A percentile compares a stretch with the other conserved stretches of the same genome.
Conservation (phyloP, 306 rosid species). For the Spatholobus suberectus region DNA sequence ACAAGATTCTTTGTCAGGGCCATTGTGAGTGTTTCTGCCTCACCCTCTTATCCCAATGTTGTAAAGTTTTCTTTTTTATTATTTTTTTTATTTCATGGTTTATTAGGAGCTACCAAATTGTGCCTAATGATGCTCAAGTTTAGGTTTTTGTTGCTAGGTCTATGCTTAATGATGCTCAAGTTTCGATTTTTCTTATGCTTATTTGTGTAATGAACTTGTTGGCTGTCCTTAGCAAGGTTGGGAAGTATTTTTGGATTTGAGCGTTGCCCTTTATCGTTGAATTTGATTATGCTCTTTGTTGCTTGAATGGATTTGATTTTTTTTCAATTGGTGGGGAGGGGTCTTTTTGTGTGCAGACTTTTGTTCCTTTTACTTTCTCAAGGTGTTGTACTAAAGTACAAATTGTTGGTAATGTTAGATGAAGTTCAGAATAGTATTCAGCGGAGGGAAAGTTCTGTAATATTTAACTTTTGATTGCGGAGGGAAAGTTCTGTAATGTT, state of each 20-base stretch:
- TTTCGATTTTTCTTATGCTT: slow-evolving; percentile 23
- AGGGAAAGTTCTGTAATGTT: too few relatives aligned
- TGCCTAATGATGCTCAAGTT: slow-evolving; percentile 18
- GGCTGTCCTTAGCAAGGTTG: neutral
- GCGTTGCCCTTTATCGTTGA: neutral
- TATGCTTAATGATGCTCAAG: slow-evolving; percentile 22
- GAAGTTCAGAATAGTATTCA: neutral
- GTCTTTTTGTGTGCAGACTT: neutral
- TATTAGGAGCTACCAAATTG: neutral
- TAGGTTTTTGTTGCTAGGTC: slow-evolving; percentile 36
- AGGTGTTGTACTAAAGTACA: neutral
- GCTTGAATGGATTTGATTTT: neutral
- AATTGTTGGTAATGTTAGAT: neutral
- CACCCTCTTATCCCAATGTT: neutral
- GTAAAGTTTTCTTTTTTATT: neutral
- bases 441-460: neutral
- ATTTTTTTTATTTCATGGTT: neutral
- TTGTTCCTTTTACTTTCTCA: neutral
- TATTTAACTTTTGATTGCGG: too few relatives aligned
- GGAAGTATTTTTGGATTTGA: neutral
- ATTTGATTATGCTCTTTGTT: neutral
- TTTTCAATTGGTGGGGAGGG: neutral
- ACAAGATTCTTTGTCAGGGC: slow-evolving; percentile 75
- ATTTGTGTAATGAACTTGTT: neutral
- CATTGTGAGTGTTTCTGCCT: slow-evolving; percentile 50